These are phyloP conservation scores for Lactarius vividus DNA, from an alignment of 768 basidiomycete genomes.

Conservation along the genomic window DNA sequence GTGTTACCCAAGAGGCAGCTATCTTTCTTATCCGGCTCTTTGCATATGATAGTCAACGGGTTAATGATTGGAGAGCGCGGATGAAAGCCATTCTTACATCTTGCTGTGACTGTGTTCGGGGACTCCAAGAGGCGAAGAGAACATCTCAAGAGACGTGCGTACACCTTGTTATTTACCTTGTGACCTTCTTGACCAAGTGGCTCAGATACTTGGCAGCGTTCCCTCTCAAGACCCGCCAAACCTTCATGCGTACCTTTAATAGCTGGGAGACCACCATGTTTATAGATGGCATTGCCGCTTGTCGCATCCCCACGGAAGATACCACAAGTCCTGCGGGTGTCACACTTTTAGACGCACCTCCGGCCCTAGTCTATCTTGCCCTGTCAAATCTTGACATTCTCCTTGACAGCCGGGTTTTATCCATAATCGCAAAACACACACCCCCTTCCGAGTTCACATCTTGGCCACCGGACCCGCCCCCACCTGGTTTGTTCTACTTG, in stretches of 20 bases:
- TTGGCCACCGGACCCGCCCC: slow-evolving; percentile 60
- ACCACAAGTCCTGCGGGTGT: not conserved
- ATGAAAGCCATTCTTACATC: slow-evolving; percentile 53
- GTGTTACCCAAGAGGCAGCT: slow-evolving; percentile 61
- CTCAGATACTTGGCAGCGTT: slow-evolving; percentile 75
- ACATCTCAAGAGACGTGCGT: slow-evolving; percentile 72
- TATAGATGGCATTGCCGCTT: slow-evolving; percentile 43
- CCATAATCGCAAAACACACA: slow-evolving; percentile 39
- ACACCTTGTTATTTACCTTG: not conserved
- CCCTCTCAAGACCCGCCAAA: slow-evolving; percentile 43
- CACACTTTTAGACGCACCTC: slow-evolving; percentile 43
- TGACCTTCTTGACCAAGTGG: slow-evolving; percentile 13
- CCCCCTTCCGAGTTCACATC: slow-evolving; percentile 39
- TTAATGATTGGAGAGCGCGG: slow-evolving; percentile 61
- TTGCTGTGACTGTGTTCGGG: slow-evolving; percentile 71
- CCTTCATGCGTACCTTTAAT: slow-evolving; percentile 63
- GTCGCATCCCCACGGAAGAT: slow-evolving; percentile 31
- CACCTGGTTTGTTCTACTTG: slow-evolving; percentile 59
- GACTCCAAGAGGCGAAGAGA: slow-evolving; percentile 61
- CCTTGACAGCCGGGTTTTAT: slow-evolving; percentile 46
- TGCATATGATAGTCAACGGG: slow-evolving; percentile 63
- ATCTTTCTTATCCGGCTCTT: slow-evolving; percentile 80
- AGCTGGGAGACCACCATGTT: slow-evolving; percentile 61
- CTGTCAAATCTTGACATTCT: slow-evolving; percentile 61
- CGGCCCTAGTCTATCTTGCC: slow-evolving; percentile 59